These are phyloP conservation scores for Pythium biforme DNA, from an alignment of 352 stramenopile genomes.

Conservation along the genomic window DNA sequence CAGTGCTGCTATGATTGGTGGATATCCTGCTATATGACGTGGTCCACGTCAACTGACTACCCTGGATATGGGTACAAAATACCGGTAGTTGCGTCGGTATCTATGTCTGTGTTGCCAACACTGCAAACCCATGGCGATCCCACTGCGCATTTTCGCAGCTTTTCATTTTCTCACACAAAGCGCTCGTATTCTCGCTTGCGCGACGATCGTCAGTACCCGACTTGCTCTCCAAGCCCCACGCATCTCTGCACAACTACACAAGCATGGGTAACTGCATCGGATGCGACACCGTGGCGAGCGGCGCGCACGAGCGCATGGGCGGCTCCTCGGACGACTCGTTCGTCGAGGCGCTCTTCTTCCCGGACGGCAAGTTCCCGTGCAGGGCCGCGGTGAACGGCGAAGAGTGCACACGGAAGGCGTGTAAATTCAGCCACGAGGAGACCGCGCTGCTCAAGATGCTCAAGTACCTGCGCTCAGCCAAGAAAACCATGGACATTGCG, in stretches of 20 bases:
- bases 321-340: conserved; percentile 47
- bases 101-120: conserved; percentile 11
- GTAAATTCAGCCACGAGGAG: conserved; percentile 60
- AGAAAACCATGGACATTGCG: conserved; percentile 59
- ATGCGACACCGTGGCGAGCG: conserved; percentile 3
- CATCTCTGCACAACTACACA: neutral
- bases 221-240: neutral
- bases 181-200: too few relatives aligned
- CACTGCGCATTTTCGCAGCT: conserved; percentile 13
- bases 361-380: conserved; percentile 60
- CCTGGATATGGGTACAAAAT: conserved; percentile 10
- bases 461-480: conserved; percentile 40
- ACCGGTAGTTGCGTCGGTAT: conserved; percentile 10
- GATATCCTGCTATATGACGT: conserved; percentile 3
- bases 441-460: conserved; percentile 61
- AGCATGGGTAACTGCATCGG: conserved; percentile 68
- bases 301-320: conserved; percentile 2
- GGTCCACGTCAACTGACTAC: conserved; percentile 5
- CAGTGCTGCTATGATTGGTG: neutral
- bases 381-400: conserved; percentile 45
- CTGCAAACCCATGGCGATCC: neutral
- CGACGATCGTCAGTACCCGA: neutral
- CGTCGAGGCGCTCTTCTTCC: conserved; percentile 74
- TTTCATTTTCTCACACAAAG: neutral
- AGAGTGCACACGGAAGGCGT: conserved; percentile 63